These are phyloP conservation scores for Penicillium cataractarum DNA, from an alignment of 495 filamentous ascomycete species.

Conservation along the genomic window DNA sequence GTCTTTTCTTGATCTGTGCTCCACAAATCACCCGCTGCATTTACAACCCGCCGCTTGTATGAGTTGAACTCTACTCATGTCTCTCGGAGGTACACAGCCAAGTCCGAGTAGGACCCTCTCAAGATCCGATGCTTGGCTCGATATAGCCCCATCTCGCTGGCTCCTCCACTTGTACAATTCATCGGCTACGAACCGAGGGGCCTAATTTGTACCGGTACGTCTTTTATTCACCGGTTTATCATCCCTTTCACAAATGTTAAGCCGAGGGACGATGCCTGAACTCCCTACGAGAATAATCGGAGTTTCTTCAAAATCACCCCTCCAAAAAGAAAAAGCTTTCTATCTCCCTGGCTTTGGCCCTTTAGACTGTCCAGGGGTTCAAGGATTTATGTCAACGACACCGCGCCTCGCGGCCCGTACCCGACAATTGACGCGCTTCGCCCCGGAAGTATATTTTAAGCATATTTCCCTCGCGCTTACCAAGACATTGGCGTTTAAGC, in stretches of 20 bases:
- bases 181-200: not conserved
- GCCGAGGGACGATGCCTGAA: too few species aligned
- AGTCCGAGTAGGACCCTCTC: not conserved
- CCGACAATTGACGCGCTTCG: not conserved
- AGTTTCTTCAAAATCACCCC: too few species aligned
- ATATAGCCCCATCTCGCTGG: not conserved
- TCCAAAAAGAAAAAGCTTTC: too few species aligned
- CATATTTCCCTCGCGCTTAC: not conserved
- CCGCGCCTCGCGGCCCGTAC: not conserved
- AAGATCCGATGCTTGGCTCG: not conserved
- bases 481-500: not conserved
- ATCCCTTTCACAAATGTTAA: too few species aligned
- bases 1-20: not conserved
- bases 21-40: not conserved
- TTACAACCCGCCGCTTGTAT: not conserved
- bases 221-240: too few species aligned
- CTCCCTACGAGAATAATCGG: too few species aligned
- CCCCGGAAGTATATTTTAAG: conserved; percentile 7
- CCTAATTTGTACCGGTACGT: not conserved
- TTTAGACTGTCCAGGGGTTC: too few species aligned
- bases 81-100: conserved; percentile 1
- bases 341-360: not conserved
- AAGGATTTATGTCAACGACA: too few species aligned
- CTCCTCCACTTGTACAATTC: not conserved
- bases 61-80: too few species aligned